A percentile compares a stretch with the other conserved stretches of the same genome.
These are phyloP conservation scores for Chernovozyma aurita DNA, from an alignment of 1,139 yeast species.

Conservation along the genomic window DNA sequence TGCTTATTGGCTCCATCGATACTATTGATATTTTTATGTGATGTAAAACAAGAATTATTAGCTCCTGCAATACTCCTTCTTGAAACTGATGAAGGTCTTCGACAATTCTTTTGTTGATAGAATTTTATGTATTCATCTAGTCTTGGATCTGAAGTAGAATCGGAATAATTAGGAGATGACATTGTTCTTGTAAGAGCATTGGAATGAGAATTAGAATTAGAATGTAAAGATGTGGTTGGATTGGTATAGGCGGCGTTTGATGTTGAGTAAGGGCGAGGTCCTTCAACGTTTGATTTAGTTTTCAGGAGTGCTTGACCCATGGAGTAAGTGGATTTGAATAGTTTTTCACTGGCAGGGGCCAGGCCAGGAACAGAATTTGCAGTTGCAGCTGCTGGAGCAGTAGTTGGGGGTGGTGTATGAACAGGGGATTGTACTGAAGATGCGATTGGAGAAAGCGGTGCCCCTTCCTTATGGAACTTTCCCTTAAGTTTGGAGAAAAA, in stretches of 20 bases:
- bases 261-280: too few species aligned
- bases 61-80: not conserved
- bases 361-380: not conserved
- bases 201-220: not conserved
- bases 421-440: constrained; percentile 12
- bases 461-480: constrained; percentile 20
- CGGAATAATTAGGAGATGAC: constrained; percentile 14
- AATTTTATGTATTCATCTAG: constrained; percentile 54
- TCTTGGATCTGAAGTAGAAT: constrained; percentile 42
- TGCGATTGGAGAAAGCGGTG: not conserved
- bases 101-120: constrained; percentile 35
- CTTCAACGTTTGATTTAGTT: constrained; percentile 1
- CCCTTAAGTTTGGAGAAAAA: constrained; percentile 37
- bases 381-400: not conserved
- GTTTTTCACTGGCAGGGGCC: constrained; percentile 42
- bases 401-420: constrained; percentile 8
- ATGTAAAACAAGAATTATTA: too few species aligned
- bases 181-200: constrained; percentile 12
- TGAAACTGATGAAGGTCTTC: constrained; percentile 1
- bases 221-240: constrained; percentile 2
- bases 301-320: constrained; percentile 5
- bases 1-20: too few species aligned
- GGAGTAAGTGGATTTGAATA: constrained; percentile 34
- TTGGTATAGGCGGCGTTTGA: too few species aligned
- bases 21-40: not conserved